Evolutionary conservation across 1,139 yeast species (phyloP).

Genomic region (Saccharomycopsis hybrid): DNA sequence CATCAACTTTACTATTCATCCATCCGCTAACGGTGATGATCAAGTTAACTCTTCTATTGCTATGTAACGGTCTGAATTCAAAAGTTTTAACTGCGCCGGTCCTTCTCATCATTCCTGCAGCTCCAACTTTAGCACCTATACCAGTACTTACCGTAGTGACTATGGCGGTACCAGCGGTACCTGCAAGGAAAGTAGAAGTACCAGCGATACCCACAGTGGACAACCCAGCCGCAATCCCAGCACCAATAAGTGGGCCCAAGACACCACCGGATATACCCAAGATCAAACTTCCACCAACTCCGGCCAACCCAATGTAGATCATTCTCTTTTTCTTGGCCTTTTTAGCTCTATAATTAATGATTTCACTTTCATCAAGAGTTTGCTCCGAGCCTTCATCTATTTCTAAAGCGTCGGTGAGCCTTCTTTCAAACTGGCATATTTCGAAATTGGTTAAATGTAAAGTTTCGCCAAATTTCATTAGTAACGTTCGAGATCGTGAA

Average conservation of each 20-base stretch:
- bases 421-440: slow-evolving; percentile 79
- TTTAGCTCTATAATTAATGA: slow-evolving; percentile 64
- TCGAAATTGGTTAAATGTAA: slow-evolving; percentile 58
- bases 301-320: slow-evolving; percentile 89
- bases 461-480: slow-evolving; percentile 57
- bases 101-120: slow-evolving; percentile 76
- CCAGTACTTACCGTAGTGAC: slow-evolving; percentile 91
- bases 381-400: slow-evolving; percentile 72
- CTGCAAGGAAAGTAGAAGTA: slow-evolving; percentile 86
- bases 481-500: slow-evolving; percentile 73
- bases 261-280: slow-evolving; percentile 93
- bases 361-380: slow-evolving; percentile 65
- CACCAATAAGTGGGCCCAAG: slow-evolving; percentile 96
- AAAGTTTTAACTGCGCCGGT: slow-evolving; percentile 91
- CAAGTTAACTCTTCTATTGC: slow-evolving; percentile 80
- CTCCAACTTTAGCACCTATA: slow-evolving; percentile 86
- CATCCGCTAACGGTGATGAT: slow-evolving; percentile 95
- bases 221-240: slow-evolving; percentile 95
- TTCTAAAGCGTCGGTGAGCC: slow-evolving; percentile 85
- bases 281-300: slow-evolving; percentile 94
- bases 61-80: slow-evolving; percentile 88
- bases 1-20: slow-evolving; percentile 96
- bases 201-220: slow-evolving; percentile 94
- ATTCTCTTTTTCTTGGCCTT: slow-evolving; percentile 59
- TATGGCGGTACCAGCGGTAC: slow-evolving; percentile 93